These are phyloP conservation scores for Hypoxylon perforatum DNA, from an alignment of 495 filamentous ascomycete genomes.

Conservation along the genomic window DNA sequence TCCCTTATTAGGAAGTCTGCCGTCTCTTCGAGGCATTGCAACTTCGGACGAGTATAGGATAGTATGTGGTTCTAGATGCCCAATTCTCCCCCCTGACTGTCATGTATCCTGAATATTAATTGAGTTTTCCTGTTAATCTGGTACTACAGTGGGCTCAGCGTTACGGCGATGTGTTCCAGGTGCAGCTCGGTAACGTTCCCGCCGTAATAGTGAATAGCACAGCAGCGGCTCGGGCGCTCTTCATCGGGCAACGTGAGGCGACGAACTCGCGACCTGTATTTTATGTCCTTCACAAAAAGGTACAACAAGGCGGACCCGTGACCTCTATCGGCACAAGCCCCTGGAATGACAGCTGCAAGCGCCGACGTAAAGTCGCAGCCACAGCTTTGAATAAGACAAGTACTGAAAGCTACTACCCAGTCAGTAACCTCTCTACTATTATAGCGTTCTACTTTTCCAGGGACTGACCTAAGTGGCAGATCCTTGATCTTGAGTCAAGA, in stretches of 20 bases:
- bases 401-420: conserved; percentile 74
- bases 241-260: conserved; percentile 77
- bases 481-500: conserved; percentile 75
- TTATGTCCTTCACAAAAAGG: conserved; percentile 78
- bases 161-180: conserved; percentile 76
- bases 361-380: conserved; percentile 75
- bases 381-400: conserved; percentile 77
- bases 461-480: conserved; percentile 31
- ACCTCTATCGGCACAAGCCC: conserved; percentile 81
- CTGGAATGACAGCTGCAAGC: conserved; percentile 80
- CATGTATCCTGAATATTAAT: not conserved
- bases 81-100: not conserved
- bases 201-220: conserved; percentile 79
- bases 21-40: conserved; percentile 62
- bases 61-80: conserved; percentile 55
- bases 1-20: conserved; percentile 71
- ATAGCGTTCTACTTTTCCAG: not conserved
- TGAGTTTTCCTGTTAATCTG: not conserved
- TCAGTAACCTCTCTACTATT: not conserved
- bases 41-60: conserved; percentile 47
- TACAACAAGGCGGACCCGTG: conserved; percentile 67
- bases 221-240: conserved; percentile 73
- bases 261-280: conserved; percentile 78
- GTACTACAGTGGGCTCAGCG: conserved; percentile 27
- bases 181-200: conserved; percentile 72